Conservation (phyloP, 2,329 filamentous ascomycete species). For the Colletotrichum abscissum region DNA sequence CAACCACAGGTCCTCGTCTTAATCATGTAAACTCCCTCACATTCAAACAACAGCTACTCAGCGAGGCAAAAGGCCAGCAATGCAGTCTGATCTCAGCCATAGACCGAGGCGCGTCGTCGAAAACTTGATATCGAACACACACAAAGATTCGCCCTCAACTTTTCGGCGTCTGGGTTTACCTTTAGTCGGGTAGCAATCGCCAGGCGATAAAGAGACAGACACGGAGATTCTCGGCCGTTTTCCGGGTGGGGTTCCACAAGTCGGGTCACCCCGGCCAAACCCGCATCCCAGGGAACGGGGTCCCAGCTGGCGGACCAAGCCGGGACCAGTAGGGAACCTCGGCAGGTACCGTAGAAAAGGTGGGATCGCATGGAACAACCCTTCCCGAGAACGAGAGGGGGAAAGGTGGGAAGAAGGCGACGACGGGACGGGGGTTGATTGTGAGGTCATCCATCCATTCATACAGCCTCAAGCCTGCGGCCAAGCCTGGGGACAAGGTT, state of each 20-base stretch:
- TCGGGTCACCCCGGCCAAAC: slow-evolving; percentile 15
- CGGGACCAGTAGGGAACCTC: not conserved
- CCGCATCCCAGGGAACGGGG: not conserved
- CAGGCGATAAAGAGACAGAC: too few species aligned
- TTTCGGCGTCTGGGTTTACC: too few species aligned
- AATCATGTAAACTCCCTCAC: too few species aligned
- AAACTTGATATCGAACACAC: too few species aligned
- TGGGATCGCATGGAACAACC: slow-evolving; percentile 1
- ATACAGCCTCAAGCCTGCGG: not conserved
- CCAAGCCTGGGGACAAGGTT: not conserved
- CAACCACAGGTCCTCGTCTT: too few species aligned
- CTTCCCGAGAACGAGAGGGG: slow-evolving; percentile 29
- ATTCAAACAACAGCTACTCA: too few species aligned
- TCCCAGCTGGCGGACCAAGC: slow-evolving; percentile 12
- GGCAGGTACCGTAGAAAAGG: not conserved
- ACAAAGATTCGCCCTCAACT: too few species aligned
- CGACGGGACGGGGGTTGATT: not conserved
- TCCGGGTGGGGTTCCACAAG: not conserved
- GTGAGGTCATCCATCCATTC: slow-evolving; percentile 13
- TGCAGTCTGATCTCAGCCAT: too few species aligned
- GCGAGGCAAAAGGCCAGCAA: too few species aligned
- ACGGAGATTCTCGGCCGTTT: not conserved
- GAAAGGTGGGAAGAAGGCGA: not conserved
- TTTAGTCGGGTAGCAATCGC: too few species aligned
- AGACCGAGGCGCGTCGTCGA: too few species aligned